A percentile compares a stretch with the other conserved stretches of the same genome.
Conservation (phyloP, 176 grass and related monocot species). For the Rhynchospora pubera region DNA sequence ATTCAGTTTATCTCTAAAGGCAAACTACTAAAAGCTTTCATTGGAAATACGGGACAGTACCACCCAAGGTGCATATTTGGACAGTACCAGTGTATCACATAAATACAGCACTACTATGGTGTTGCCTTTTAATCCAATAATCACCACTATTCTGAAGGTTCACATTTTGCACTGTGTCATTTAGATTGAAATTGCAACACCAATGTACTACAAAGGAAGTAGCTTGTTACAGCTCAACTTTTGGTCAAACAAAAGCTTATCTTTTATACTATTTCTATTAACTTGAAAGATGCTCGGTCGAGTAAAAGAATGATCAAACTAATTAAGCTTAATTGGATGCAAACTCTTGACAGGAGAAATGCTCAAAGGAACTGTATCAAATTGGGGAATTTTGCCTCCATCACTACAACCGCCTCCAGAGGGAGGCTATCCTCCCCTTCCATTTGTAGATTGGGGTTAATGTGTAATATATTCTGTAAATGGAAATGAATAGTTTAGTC, state of each 20-base stretch:
- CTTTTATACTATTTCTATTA: neutral
- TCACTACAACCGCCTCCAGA: conserved; percentile 33
- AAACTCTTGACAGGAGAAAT: conserved; percentile 35
- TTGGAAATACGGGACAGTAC: neutral
- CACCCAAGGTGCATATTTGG: neutral
- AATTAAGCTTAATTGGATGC: neutral
- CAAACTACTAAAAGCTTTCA: neutral
- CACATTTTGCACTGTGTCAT: neutral
- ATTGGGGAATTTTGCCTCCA: conserved; percentile 73
- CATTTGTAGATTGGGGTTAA: conserved; percentile 70
- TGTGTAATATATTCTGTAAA: neutral
- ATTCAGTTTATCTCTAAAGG: neutral
- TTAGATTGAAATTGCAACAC: no score
- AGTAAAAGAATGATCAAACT: neutral
- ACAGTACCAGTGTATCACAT: neutral
- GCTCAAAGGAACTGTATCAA: conserved; percentile 22
- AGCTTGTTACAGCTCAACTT: neutral
- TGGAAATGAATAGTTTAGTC: neutral
- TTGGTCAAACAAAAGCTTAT: neutral
- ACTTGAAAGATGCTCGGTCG: neutral
- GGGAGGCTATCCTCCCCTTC: neutral
- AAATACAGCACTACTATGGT: neutral
- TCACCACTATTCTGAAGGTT: neutral
- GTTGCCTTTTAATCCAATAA: neutral
- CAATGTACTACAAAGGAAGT: no score